A percentile compares a stretch with the other conserved stretches of the same genome.
Conservation (phyloP, 192 early-diverging fungal species). For the Glomus cerebriforme region DNA sequence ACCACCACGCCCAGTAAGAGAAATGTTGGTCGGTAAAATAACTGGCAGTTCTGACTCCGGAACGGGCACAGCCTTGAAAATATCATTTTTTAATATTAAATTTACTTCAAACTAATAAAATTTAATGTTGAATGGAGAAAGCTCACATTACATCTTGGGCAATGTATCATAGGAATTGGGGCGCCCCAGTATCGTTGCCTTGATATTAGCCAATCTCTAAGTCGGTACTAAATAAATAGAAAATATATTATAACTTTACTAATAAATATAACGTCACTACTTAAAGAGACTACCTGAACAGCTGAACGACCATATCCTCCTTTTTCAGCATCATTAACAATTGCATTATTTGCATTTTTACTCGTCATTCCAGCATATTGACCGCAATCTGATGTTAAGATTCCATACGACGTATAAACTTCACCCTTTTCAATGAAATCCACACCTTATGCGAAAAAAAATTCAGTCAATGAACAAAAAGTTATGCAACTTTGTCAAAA, state of each 20-base stretch:
- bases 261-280: background rate
- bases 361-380: conserved; percentile 62
- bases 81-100: background rate
- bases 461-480: background rate
- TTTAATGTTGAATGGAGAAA: background rate
- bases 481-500: background rate
- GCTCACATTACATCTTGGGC: conserved; percentile 67
- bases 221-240: conserved; percentile 62
- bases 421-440: conserved; percentile 9
- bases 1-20: conserved; percentile 65
- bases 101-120: background rate
- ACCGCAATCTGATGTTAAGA: conserved; percentile 58
- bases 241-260: background rate
- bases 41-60: conserved; percentile 81
- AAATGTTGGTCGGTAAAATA: conserved; percentile 59
- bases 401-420: conserved; percentile 55
- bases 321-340: conserved; percentile 50
- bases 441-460: background rate
- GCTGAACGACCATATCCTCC: conserved; percentile 48
- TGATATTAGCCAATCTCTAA: conserved; percentile 96
- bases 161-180: conserved; percentile 94
- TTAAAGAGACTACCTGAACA: conserved; percentile 37
- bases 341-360: conserved; percentile 55
- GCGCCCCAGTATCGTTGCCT: conserved; percentile 97
- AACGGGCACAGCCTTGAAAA: conserved; percentile 71